A percentile compares a stretch with the other conserved stretches of the same genome.
These are phyloP conservation scores for Pseudogymnoascus sp. DNA, from an alignment of 2,329 filamentous ascomycete species.

Conservation along the genomic window DNA sequence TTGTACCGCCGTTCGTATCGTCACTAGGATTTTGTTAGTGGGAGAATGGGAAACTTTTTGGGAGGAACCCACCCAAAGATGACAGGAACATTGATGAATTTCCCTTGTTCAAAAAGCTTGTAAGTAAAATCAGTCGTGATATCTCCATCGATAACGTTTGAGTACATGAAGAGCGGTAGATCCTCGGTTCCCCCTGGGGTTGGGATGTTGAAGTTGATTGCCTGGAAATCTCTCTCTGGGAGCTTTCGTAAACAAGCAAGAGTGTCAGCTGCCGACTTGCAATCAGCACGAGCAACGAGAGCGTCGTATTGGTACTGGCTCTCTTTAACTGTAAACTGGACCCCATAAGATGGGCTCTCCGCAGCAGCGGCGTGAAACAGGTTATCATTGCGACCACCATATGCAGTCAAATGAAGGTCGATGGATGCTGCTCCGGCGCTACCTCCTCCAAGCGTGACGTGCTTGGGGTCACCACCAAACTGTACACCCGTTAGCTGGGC, in stretches of 20 bases:
- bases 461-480: constrained; percentile 62
- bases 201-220: constrained; percentile 36
- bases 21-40: constrained; percentile 30
- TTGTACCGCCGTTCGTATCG: constrained; percentile 58
- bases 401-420: constrained; percentile 53
- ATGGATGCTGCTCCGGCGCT: constrained; percentile 62
- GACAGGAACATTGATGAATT: constrained; percentile 46
- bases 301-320: constrained; percentile 46
- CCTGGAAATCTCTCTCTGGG: constrained; percentile 35
- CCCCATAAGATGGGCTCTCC: constrained; percentile 45
- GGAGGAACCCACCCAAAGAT: constrained; percentile 34
- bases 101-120: constrained; percentile 38
- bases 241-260: constrained; percentile 41
- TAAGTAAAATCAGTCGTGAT: constrained; percentile 45
- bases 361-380: constrained; percentile 46
- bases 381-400: constrained; percentile 40
- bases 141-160: constrained; percentile 47
- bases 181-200: constrained; percentile 26
- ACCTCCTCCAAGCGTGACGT: constrained; percentile 61
- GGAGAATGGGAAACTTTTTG: not conserved
- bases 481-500: constrained; percentile 24
- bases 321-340: constrained; percentile 38
- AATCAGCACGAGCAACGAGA: constrained; percentile 38
- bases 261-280: constrained; percentile 30
- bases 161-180: constrained; percentile 44